A percentile compares a stretch with the other conserved stretches of the same genome.
These are phyloP conservation scores for Colletotrichum gigasporum DNA, from an alignment of 2,329 filamentous ascomycete genomes.

Conservation along the genomic window DNA sequence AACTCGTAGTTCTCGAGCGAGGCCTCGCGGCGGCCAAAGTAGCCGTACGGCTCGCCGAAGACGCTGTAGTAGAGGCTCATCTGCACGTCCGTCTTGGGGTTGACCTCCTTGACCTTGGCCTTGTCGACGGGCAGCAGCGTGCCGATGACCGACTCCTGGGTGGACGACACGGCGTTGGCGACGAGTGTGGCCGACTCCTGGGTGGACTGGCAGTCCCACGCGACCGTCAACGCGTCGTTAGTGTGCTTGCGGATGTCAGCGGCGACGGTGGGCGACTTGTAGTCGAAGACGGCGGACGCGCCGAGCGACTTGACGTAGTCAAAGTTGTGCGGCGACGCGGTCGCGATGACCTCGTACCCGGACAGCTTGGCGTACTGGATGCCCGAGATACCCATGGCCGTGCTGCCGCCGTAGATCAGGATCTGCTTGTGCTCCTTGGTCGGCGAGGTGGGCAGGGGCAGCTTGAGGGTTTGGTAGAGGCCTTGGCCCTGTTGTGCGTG, in stretches of 20 bases:
- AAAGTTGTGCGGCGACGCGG: constrained; percentile 45
- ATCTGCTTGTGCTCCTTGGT: constrained; percentile 45
- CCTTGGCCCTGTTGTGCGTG: constrained; percentile 49
- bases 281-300: constrained; percentile 44
- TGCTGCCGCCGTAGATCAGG: constrained; percentile 56
- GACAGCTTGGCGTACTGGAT: constrained; percentile 49
- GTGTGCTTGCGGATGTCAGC: constrained; percentile 38
- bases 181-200: constrained; percentile 30
- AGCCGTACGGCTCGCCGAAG: constrained; percentile 43
- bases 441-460: constrained; percentile 56
- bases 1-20: constrained; percentile 42
- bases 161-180: constrained; percentile 33
- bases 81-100: constrained; percentile 43
- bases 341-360: constrained; percentile 42
- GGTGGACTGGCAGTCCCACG: constrained; percentile 37
- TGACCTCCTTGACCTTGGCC: constrained; percentile 51
- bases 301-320: constrained; percentile 44
- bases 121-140: constrained; percentile 48
- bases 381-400: constrained; percentile 61
- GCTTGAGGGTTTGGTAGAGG: constrained; percentile 56
- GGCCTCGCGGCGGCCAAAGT: constrained; percentile 28
- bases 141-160: constrained; percentile 44
- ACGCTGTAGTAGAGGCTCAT: constrained; percentile 48
- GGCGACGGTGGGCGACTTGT: constrained; percentile 35
- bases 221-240: constrained; percentile 35